phyloP scores from a whole-genome alignment of 1,139 yeast genomes.

The Sugiyamaella xylanicola region DNA sequence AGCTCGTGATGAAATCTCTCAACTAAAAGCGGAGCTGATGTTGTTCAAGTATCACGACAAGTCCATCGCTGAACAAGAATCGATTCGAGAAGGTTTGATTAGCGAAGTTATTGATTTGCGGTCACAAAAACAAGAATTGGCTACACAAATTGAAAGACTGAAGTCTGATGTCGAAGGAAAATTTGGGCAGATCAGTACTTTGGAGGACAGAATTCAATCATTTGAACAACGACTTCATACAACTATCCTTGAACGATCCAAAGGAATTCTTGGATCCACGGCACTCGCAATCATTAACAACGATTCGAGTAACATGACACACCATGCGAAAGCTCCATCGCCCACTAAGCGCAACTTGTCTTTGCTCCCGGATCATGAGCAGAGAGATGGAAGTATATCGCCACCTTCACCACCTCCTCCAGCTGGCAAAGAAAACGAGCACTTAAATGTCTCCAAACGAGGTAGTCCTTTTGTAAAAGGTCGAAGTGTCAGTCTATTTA shows the following conservation, averaged over 20 bases:
- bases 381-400: slow-evolving; percentile 20
- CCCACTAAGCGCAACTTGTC: slow-evolving; percentile 34
- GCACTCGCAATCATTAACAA: slow-evolving; percentile 38
- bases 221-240: slow-evolving; percentile 36
- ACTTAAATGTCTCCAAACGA: slow-evolving; percentile 30
- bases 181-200: slow-evolving; percentile 34
- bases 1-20: slow-evolving; percentile 13
- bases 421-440: slow-evolving; percentile 32
- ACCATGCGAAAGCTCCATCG: slow-evolving; percentile 20
- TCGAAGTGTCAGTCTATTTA: slow-evolving; percentile 40
- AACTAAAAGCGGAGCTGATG: slow-evolving; percentile 24
- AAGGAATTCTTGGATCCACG: slow-evolving; percentile 40
- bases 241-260: slow-evolving; percentile 39
- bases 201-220: slow-evolving; percentile 37
- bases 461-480: slow-evolving; percentile 30
- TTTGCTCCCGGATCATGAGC: slow-evolving; percentile 32
- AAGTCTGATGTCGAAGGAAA: slow-evolving; percentile 35
- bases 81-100: slow-evolving; percentile 18
- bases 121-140: slow-evolving; percentile 31
- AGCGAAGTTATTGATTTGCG: slow-evolving; percentile 29
- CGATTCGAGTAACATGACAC: slow-evolving; percentile 15
- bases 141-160: slow-evolving; percentile 33
- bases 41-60: slow-evolving; percentile 18
- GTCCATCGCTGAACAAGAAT: slow-evolving; percentile 11
- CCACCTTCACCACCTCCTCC: not conserved